phyloP scores from a whole-genome alignment of 2,329 filamentous ascomycete species.

The Aphanocladium album region DNA sequence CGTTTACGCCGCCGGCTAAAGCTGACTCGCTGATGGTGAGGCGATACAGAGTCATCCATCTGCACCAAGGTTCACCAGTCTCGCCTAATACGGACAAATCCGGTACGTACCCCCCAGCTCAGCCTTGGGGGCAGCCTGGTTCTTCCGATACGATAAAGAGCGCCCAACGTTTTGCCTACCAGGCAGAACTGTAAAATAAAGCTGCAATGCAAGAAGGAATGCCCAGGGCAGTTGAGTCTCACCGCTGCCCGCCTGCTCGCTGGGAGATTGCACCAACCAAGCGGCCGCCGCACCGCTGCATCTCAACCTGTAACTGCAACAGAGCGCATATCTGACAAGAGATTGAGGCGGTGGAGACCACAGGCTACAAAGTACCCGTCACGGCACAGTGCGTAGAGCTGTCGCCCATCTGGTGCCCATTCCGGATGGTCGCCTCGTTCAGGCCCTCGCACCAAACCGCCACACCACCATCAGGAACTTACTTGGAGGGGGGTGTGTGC shows the following conservation, averaged over 20 bases:
- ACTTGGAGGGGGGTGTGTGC: not conserved
- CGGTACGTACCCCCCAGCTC: not conserved
- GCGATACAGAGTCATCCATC: not conserved
- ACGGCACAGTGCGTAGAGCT: conserved; percentile 1
- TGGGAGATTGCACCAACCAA: not conserved
- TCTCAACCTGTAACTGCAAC: not conserved
- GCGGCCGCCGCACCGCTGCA: not conserved
- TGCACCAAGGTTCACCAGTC: not conserved
- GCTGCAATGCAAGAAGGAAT: not conserved
- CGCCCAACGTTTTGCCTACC: not conserved
- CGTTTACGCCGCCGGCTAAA: not conserved
- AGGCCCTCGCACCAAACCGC: not conserved
- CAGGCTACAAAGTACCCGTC: not conserved
- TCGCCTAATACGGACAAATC: conserved; percentile 12
- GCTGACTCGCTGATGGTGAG: conserved; percentile 4
- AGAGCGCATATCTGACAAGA: not conserved
- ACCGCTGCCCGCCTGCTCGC: not conserved
- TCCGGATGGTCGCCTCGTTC: conserved; percentile 4
- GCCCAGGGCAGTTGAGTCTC: not conserved
- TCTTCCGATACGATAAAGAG: not conserved
- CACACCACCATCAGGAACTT: not conserved
- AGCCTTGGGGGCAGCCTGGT: conserved; percentile 1
- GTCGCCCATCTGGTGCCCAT: not conserved
- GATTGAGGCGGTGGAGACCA: not conserved
- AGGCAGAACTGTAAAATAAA: not conserved